Evolutionary conservation across 805 yeast species (phyloP).

Genomic region (Lipomyces kockii): DNA sequence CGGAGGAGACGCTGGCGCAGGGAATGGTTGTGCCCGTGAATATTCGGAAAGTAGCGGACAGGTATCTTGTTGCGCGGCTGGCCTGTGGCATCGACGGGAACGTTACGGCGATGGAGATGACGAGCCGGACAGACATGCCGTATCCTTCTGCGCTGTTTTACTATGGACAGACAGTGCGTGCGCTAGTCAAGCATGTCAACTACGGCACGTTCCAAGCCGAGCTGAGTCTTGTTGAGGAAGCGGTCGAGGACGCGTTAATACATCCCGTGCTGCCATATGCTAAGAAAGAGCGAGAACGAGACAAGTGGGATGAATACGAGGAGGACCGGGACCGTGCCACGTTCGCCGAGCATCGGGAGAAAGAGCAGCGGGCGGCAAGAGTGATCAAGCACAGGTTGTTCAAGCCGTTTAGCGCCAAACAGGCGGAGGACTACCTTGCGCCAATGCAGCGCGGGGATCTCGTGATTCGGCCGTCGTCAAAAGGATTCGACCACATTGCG

Average conservation of each 20-base stretch:
- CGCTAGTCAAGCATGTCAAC: slow-evolving; percentile 71
- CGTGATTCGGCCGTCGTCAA: slow-evolving; percentile 92
- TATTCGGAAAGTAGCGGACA: slow-evolving; percentile 62
- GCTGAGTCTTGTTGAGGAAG: slow-evolving; percentile 70
- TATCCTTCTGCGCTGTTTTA: slow-evolving; percentile 53
- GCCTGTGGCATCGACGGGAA: slow-evolving; percentile 69
- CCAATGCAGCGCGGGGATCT: slow-evolving; percentile 88
- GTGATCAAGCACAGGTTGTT: slow-evolving; percentile 90
- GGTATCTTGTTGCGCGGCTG: slow-evolving; percentile 51
- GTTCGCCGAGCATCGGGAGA: slow-evolving; percentile 61
- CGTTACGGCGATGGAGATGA: slow-evolving; percentile 46
- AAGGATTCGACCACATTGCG: slow-evolving; percentile 84
- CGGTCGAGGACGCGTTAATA: slow-evolving; percentile 58
- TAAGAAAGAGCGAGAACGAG: slow-evolving; percentile 51
- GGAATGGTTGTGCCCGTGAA: slow-evolving; percentile 79
- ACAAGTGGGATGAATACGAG: slow-evolving; percentile 75
- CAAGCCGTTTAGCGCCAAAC: slow-evolving; percentile 77
- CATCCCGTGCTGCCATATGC: slow-evolving; percentile 40
- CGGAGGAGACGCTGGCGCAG: slow-evolving; percentile 64
- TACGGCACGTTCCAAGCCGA: slow-evolving; percentile 76
- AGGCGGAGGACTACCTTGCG: slow-evolving; percentile 92
- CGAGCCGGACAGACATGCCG: slow-evolving; percentile 50
- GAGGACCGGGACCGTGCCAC: slow-evolving; percentile 67
- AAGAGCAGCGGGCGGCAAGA: slow-evolving; percentile 70
- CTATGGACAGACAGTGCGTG: slow-evolving; percentile 84